Percentiles rank a stretch among this genome's conserved stretches.
phyloP scores from a whole-genome alignment of 2,329 filamentous ascomycete genomes.

The Aureobasidium melanogenum region DNA sequence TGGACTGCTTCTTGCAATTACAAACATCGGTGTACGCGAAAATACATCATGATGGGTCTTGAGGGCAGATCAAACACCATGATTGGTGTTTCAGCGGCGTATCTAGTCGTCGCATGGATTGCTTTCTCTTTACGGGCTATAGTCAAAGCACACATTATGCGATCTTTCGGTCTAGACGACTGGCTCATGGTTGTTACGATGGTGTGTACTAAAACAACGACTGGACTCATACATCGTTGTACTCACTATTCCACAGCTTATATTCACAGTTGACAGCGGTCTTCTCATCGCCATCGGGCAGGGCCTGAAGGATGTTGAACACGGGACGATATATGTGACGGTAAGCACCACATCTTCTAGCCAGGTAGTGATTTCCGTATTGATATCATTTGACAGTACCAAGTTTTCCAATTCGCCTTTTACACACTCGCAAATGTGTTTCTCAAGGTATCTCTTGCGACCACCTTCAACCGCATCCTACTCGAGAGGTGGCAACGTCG shows the following conservation, averaged over 20 bases:
- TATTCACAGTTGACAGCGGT: background rate
- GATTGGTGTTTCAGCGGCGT: background rate
- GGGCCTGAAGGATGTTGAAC: background rate
- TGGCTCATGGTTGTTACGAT: slow-evolving; percentile 4
- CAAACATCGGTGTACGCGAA: background rate
- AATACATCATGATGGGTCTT: background rate
- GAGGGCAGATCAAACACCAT: background rate
- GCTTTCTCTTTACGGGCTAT: background rate
- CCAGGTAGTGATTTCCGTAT: background rate
- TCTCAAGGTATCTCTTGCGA: slow-evolving; percentile 36
- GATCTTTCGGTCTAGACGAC: background rate
- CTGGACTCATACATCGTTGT: background rate
- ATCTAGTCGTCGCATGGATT: background rate
- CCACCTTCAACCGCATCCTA: slow-evolving; percentile 38
- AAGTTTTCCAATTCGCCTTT: slow-evolving; percentile 26
- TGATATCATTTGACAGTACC: slow-evolving; percentile 15
- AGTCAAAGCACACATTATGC: background rate
- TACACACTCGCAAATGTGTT: slow-evolving; percentile 33
- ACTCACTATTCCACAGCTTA: background rate
- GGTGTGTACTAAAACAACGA: background rate
- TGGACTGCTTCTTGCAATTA: no score
- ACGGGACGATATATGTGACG: background rate
- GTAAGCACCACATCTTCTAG: background rate
- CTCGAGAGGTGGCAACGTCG: slow-evolving; percentile 29
- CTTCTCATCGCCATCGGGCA: background rate